Evolutionary conservation across 2,329 filamentous ascomycete genomes (phyloP).

Genomic region (Penicillium freii): DNA sequence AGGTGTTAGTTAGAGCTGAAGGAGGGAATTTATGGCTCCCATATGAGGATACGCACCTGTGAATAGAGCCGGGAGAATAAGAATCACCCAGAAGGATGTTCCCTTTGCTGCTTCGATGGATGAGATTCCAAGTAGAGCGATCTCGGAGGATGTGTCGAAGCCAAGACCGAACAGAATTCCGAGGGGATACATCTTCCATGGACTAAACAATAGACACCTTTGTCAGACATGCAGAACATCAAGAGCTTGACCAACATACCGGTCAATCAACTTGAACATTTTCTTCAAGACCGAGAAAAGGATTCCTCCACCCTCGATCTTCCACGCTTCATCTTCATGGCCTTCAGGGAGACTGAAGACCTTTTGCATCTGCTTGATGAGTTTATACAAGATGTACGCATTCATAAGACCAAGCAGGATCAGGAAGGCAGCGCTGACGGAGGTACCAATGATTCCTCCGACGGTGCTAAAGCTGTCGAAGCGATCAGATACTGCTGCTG

Average conservation of each 20-base stretch:
- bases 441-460: conserved; percentile 85
- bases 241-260: conserved; percentile 29
- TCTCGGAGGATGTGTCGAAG: conserved; percentile 93
- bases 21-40: not conserved
- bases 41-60: conserved; percentile 58
- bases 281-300: conserved; percentile 68
- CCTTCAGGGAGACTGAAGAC: conserved; percentile 54
- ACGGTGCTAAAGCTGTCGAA: conserved; percentile 78
- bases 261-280: conserved; percentile 70
- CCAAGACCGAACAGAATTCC: conserved; percentile 87
- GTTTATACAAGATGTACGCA: conserved; percentile 75
- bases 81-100: conserved; percentile 88
- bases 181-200: conserved; percentile 94
- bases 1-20: not conserved
- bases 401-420: conserved; percentile 82
- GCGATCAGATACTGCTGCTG: conserved; percentile 73
- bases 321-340: conserved; percentile 55
- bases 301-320: conserved; percentile 74
- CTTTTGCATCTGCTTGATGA: conserved; percentile 65
- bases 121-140: conserved; percentile 85
- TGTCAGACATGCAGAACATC: not conserved
- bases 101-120: conserved; percentile 82
- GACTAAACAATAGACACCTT: conserved; percentile 25
- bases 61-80: conserved; percentile 87
- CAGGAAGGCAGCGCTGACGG: conserved; percentile 78